phyloP scores from a whole-genome alignment of 495 filamentous ascomycete genomes.

The Filosporella fistucella region DNA sequence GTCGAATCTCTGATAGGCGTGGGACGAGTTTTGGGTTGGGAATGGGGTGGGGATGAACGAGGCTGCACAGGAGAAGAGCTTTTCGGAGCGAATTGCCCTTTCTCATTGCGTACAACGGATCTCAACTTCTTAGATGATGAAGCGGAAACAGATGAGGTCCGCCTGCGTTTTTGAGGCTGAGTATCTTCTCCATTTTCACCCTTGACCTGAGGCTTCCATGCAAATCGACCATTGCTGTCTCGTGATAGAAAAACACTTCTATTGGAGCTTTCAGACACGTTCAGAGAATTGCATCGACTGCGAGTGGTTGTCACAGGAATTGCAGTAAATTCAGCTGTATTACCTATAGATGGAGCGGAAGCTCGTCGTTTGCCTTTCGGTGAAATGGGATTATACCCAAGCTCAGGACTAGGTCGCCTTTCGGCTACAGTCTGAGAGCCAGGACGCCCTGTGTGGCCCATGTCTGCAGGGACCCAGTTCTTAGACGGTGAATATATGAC shows the following conservation, averaged over 20 bases:
- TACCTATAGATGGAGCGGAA: too few species aligned
- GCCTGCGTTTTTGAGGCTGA: too few species aligned
- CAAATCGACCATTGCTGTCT: slow-evolving; percentile 1
- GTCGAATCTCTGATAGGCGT: too few species aligned
- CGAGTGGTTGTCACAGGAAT: too few species aligned
- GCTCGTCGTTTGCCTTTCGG: too few species aligned
- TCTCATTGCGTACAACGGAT: neutral
- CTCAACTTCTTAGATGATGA: neutral
- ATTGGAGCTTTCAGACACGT: too few species aligned
- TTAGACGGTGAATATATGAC: slow-evolving; percentile 11
- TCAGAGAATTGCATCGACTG: too few species aligned
- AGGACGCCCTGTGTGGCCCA: neutral
- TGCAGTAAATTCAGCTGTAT: too few species aligned
- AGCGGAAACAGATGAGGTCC: too few species aligned
- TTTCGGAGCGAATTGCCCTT: slow-evolving; percentile 2
- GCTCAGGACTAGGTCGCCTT: too few species aligned
- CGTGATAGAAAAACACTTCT: neutral
- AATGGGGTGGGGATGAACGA: neutral
- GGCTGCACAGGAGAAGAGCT: neutral
- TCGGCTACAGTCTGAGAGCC: too few species aligned
- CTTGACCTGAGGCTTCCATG: neutral
- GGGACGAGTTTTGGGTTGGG: neutral
- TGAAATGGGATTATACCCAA: too few species aligned
- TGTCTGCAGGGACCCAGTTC: neutral
- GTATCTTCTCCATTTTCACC: neutral